Percentiles rank a stretch among this genome's conserved stretches.
Evolutionary conservation across 75 land plant species (phyloP).

Genomic region (Picea glauca): DNA sequence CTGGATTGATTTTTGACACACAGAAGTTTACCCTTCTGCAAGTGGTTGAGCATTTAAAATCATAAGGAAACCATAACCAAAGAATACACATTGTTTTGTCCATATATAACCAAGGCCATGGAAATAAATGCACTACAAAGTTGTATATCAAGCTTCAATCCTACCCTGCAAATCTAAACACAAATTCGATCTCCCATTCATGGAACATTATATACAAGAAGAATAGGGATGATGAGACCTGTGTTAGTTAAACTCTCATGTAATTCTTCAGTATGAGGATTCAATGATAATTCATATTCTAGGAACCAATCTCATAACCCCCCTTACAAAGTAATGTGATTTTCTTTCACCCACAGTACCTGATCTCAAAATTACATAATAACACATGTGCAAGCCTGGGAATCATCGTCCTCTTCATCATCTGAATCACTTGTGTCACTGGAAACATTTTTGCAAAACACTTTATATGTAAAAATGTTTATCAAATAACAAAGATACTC

Average conservation of each 20-base stretch:
- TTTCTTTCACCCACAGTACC: not conserved
- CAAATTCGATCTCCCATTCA: not conserved
- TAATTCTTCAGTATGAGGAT: constrained; percentile 2
- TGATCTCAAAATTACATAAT: constrained; percentile 1
- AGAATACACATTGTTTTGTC: not conserved
- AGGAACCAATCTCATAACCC: not conserved
- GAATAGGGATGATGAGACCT: not conserved
- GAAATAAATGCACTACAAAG: constrained; percentile 2
- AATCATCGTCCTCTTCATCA: constrained; percentile 9
- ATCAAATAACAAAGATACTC: not conserved
- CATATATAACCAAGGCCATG: not conserved
- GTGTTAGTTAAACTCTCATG: not conserved
- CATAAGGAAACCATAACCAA: not conserved
- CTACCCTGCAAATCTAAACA: not conserved
- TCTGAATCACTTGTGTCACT: constrained; percentile 8
- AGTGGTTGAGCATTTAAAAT: constrained; percentile 3
- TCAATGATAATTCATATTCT: constrained; percentile 2
- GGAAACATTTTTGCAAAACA: not conserved
- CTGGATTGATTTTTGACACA: not conserved
- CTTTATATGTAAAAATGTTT: not conserved
- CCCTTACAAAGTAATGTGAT: not conserved
- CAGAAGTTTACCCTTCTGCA: not conserved
- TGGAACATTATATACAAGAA: not conserved
- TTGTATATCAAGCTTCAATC: not conserved
- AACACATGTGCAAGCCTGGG: constrained; percentile 8